These are phyloP conservation scores for Pleomassaria siparia DNA, from an alignment of 2,329 filamentous ascomycete species.

Conservation along the genomic window DNA sequence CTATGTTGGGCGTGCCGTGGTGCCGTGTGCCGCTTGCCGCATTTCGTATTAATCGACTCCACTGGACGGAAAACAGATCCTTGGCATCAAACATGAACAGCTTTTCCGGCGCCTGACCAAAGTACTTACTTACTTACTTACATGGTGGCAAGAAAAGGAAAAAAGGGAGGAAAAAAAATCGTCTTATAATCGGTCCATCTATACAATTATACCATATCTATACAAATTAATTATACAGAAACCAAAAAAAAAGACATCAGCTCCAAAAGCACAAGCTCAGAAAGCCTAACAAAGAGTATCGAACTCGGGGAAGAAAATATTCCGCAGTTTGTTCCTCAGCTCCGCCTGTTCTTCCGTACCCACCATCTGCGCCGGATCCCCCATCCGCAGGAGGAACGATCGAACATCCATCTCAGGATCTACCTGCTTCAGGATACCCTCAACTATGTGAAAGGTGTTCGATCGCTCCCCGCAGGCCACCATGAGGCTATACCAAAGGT, in stretches of 20 bases:
- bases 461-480: slow-evolving; percentile 13
- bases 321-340: slow-evolving; percentile 13
- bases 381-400: slow-evolving; percentile 17
- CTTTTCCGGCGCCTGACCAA: neutral
- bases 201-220: too few species aligned
- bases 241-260: too few species aligned
- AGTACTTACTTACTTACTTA: too few species aligned
- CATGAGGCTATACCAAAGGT: slow-evolving; percentile 20
- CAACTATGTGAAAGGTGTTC: slow-evolving; percentile 11
- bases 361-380: slow-evolving; percentile 17
- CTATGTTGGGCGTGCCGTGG: neutral
- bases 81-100: neutral
- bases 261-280: too few species aligned
- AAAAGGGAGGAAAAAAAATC: too few species aligned
- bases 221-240: too few species aligned
- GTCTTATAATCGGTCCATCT: too few species aligned
- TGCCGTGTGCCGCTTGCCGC: slow-evolving; percentile 8
- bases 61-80: slow-evolving; percentile 1
- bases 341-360: slow-evolving; percentile 9
- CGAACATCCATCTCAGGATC: slow-evolving; percentile 15
- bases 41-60: slow-evolving; percentile 7
- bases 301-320: slow-evolving; percentile 12
- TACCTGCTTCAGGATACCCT: slow-evolving; percentile 13
- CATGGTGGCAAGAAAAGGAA: neutral
- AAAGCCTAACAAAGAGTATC: neutral